Conservation (phyloP, 2,329 filamentous ascomycete genomes). For the Colletotrichum tabaci region DNA sequence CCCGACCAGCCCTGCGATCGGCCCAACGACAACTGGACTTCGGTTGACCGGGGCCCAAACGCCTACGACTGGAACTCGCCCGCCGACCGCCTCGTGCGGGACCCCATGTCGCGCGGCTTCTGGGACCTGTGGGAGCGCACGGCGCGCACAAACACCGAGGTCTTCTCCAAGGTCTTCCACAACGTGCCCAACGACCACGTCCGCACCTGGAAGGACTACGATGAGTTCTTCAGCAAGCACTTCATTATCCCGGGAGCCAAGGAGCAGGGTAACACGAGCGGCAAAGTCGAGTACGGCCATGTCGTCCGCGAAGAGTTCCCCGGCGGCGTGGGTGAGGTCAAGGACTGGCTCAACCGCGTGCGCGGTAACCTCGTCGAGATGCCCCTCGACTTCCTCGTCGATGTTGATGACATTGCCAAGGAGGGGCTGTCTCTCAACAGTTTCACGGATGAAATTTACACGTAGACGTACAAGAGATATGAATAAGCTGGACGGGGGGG, state of each 20-base stretch:
- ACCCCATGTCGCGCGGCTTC: slow-evolving; percentile 81
- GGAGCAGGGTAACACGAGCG: slow-evolving; percentile 55
- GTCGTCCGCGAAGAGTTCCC: slow-evolving; percentile 86
- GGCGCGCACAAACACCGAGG: slow-evolving; percentile 83
- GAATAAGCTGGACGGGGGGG: not conserved
- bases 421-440: slow-evolving; percentile 81
- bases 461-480: slow-evolving; percentile 51
- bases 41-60: slow-evolving; percentile 80
- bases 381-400: slow-evolving; percentile 88
- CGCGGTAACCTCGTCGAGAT: slow-evolving; percentile 87
- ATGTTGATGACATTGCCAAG: slow-evolving; percentile 87
- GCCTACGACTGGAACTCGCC: slow-evolving; percentile 79
- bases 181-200: slow-evolving; percentile 79
- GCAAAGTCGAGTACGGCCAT: slow-evolving; percentile 86
- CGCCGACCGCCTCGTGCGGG: slow-evolving; percentile 78
- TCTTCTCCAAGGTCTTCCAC: slow-evolving; percentile 88
- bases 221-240: slow-evolving; percentile 77
- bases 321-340: slow-evolving; percentile 80
- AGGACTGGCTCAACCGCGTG: slow-evolving; percentile 76
- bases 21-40: slow-evolving; percentile 82
- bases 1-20: slow-evolving; percentile 79
- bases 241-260: slow-evolving; percentile 72
- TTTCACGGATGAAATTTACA: slow-evolving; percentile 82
- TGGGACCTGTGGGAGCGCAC: slow-evolving; percentile 80
- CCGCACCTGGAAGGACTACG: slow-evolving; percentile 80